phyloP scores from a whole-genome alignment of 2,329 filamentous ascomycete species.

The Nannizziopsis barbatae region DNA sequence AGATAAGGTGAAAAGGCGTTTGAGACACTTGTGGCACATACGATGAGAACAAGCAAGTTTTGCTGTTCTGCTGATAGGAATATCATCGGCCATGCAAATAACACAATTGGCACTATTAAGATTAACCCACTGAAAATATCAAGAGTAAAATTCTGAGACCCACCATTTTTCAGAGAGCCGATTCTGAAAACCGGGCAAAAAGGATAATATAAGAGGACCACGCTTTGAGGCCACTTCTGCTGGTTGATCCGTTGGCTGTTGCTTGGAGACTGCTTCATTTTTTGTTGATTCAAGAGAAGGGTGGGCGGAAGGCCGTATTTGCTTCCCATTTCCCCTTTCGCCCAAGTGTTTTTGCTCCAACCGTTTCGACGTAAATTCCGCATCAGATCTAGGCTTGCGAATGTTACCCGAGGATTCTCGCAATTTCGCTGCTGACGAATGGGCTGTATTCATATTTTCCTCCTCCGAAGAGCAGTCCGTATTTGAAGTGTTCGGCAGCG shows the following conservation, averaged over 20 bases:
- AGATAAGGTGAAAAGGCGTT: constrained; percentile 62
- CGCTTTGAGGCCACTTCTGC: constrained; percentile 5
- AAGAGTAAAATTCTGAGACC: background rate
- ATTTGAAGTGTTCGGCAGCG: background rate
- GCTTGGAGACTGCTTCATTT: background rate
- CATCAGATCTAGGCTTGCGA: too few species aligned
- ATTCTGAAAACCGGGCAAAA: constrained; percentile 10
- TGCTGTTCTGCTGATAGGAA: constrained; percentile 52
- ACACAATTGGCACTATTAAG: constrained; percentile 55
- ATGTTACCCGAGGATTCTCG: too few species aligned
- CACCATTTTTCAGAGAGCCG: constrained; percentile 13
- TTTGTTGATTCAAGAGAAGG: background rate
- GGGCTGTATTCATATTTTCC: background rate
- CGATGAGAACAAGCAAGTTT: constrained; percentile 68
- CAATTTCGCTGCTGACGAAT: too few species aligned
- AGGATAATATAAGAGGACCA: constrained; percentile 4
- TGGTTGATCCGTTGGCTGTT: constrained; percentile 1
- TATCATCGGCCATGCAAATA: constrained; percentile 57
- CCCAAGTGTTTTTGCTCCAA: too few species aligned
- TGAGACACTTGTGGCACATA: constrained; percentile 70
- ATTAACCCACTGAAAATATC: constrained; percentile 11
- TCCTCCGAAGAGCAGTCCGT: background rate
- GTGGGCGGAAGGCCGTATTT: background rate
- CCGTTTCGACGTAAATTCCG: too few species aligned
- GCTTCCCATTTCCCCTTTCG: too few species aligned